Evolutionary conservation across 108 stramenopile species (phyloP).

Genomic region (Poteriospumella lacustris): DNA sequence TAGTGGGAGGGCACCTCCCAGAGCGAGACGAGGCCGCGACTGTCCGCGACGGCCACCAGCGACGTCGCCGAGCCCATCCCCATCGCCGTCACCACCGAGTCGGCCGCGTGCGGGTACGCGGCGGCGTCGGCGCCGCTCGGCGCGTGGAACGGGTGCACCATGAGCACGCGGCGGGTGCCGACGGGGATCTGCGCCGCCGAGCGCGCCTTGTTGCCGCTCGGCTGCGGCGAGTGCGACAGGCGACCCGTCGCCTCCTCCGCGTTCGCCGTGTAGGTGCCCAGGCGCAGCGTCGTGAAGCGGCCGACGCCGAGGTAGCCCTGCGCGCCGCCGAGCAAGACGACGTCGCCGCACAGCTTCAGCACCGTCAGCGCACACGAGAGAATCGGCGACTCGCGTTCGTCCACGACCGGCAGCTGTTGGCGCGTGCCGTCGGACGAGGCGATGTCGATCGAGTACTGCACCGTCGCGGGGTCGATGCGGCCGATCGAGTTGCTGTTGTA

Average conservation of each 20-base stretch:
- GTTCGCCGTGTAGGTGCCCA: background rate
- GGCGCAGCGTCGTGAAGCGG: too few species aligned
- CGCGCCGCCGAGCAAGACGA: background rate
- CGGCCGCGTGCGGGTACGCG: background rate
- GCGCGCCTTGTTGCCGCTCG: background rate
- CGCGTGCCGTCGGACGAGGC: background rate
- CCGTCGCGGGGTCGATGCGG: background rate
- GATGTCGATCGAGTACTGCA: slow-evolving; percentile 1
- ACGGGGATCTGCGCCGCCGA: background rate
- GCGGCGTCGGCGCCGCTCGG: background rate
- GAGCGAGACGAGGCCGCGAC: background rate
- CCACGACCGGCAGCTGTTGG: background rate
- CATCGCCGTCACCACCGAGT: background rate
- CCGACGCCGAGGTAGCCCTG: background rate
- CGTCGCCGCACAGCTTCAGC: background rate
- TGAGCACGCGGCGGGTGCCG: background rate
- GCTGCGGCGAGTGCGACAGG: background rate
- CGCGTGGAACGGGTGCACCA: background rate
- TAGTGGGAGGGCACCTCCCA: background rate
- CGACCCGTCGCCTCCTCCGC: background rate
- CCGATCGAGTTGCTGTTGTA: background rate
- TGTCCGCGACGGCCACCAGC: background rate
- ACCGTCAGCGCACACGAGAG: background rate
- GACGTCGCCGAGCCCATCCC: background rate
- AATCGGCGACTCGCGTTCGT: background rate